Evolutionary conservation across 78 protist species (phyloP).

Genomic region (Cavenderia fasciculata): DNA sequence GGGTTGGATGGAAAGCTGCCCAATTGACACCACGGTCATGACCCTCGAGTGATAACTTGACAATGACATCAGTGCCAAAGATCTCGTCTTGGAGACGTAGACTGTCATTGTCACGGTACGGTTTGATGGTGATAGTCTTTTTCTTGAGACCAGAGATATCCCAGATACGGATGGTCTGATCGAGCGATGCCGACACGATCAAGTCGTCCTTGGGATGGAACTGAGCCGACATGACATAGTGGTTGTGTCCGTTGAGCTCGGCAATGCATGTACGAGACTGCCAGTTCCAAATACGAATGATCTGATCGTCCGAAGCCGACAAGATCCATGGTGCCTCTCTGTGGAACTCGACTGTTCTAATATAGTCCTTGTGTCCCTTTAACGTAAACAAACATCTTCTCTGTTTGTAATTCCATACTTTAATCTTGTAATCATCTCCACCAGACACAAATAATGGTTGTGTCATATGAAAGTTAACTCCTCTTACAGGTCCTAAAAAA

Average conservation of each 20-base stretch:
- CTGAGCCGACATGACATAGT: conserved; percentile 99
- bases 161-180: conserved; percentile 99
- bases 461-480: conserved; percentile 96
- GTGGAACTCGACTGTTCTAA: conserved; percentile 97
- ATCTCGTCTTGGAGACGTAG: conserved; percentile 83
- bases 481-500: conserved; percentile 97
- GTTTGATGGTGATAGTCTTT: conserved; percentile 67
- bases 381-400: conserved; percentile 97
- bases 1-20: conserved; percentile 98
- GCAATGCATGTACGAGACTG: conserved; percentile 93
- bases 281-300: conserved; percentile 99
- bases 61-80: conserved; percentile 92
- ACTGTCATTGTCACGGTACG: conserved; percentile 60
- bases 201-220: conserved; percentile 98
- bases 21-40: conserved; percentile 99
- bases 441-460: conserved; percentile 99
- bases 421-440: conserved; percentile 99
- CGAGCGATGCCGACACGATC: conserved; percentile 98
- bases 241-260: conserved; percentile 99
- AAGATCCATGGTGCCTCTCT: conserved; percentile 98
- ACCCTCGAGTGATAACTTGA: conserved; percentile 94
- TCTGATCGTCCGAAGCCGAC: conserved; percentile 97
- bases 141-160: conserved; percentile 94
- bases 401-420: conserved; percentile 99
- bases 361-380: conserved; percentile 97